Base-by-base conservation (phyloP, 1,284 basidiomycete species). In the Taiwanofungus camphoratus region DNA sequence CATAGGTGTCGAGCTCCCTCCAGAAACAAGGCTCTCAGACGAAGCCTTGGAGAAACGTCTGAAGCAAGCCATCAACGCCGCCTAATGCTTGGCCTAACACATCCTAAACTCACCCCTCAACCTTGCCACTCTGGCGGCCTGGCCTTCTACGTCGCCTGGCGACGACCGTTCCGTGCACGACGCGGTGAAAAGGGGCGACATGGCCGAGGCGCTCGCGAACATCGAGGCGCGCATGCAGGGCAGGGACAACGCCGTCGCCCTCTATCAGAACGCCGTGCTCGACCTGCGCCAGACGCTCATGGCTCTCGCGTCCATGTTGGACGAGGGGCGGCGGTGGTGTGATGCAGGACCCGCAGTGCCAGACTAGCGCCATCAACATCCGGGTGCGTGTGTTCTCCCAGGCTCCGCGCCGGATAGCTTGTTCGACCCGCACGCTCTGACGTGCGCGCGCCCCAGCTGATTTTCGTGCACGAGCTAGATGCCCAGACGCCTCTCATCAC, bases 221-320 rank as follows among this genome's bases (percentile, higher is more conserved):
- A 29, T 29, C 20, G 21, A 23, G 1, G 37, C 39, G 15, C 23
- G 16, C 21, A 37, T 11, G 22, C 20, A 13, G 18, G 41, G 46
- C 29, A 21, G 24, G 29, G 18, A 35, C 22, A 20, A 29, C 8
- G 34, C 35, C 2, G 18, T 42, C 19, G 36, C 26, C 7, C 39
- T 56, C 1, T 53, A 56, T 43, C 52, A 57, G 27, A 59, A 65
- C 30, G 61, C 63, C 0, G 66, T 69, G 42, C 57, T 52, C 45
- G 64, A 69, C 46, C 51, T 68, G 33, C 58, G 67, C 12, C 60
- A 67, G 48, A 63, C 59, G 24, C 23, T 67, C 12, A 52, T 65
- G 50, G 50, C 45, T 9, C 39, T 70, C n/a, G 62, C 56, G 8
- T 55, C 49, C 15, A 42, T 48, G 11, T 57, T 48, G 31, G 61